phyloP scores from a whole-genome alignment of 208 protist species.

The Leishmania braziliensis region DNA sequence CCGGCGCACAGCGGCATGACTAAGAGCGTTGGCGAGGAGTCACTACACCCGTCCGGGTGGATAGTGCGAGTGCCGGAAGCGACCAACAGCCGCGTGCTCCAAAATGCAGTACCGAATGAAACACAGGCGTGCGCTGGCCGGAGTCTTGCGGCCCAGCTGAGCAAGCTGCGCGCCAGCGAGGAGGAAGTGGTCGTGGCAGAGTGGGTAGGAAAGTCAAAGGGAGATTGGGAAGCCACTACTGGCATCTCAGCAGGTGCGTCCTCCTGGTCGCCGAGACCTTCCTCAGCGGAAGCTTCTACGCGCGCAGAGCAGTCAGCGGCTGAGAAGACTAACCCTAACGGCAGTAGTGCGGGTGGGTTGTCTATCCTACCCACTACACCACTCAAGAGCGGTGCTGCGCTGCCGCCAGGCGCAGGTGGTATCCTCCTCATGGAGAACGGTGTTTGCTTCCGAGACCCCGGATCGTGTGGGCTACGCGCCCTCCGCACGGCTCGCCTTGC shows the following conservation, averaged over 20 bases:
- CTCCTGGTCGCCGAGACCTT: conserved; percentile 2
- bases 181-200: conserved; percentile 52
- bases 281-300: not conserved
- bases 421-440: conserved; percentile 68
- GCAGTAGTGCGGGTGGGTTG: not conserved
- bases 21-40: not conserved
- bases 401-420: conserved; percentile 4
- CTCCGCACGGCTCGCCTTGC: conserved; percentile 66
- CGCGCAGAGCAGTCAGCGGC: not conserved
- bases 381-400: not conserved
- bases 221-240: not conserved
- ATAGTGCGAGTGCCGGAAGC: conserved; percentile 22
- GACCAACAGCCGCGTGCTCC: conserved; percentile 21
- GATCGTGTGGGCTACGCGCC: conserved; percentile 56
- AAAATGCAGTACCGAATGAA: conserved; percentile 3
- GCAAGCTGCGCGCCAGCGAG: conserved; percentile 33
- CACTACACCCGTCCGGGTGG: not conserved
- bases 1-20: not conserved
- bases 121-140: conserved; percentile 1
- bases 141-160: conserved; percentile 21
- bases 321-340: not conserved
- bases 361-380: not conserved
- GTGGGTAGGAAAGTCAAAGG: conserved; percentile 27
- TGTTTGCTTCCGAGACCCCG: conserved; percentile 50
- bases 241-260: not conserved